These are phyloP conservation scores for Tetragonia tetragonoides DNA, from an alignment of 148 eudicot genomes.

Conservation along the genomic window DNA sequence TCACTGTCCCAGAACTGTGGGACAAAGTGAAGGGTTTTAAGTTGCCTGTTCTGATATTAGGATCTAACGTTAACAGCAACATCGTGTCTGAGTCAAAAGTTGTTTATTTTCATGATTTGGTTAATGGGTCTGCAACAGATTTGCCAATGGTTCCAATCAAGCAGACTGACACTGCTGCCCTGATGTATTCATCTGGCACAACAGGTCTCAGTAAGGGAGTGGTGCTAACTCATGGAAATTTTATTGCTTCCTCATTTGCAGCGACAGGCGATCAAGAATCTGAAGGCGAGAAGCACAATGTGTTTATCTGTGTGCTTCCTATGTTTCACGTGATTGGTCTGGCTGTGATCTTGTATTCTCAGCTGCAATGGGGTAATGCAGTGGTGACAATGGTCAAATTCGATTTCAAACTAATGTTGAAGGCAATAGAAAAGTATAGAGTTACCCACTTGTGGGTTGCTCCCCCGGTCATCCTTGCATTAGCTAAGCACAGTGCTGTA, in stretches of 20 bases:
- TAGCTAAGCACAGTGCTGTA: constrained; percentile 57
- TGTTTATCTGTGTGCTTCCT: constrained; percentile 58
- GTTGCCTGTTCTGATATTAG: constrained; percentile 49
- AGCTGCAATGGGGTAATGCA: constrained; percentile 59
- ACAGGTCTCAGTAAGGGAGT: constrained; percentile 76
- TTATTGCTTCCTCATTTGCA: constrained; percentile 55
- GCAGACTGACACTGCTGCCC: constrained; percentile 52
- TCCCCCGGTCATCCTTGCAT: constrained; percentile 65
- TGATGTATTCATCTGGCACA: constrained; percentile 75
- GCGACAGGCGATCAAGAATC: constrained; percentile 44
- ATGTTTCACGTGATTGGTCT: constrained; percentile 87
- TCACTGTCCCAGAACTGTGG: constrained; percentile 52
- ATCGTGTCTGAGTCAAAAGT: constrained; percentile 19
- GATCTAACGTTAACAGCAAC: constrained; percentile 1
- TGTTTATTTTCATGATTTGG: constrained; percentile 41
- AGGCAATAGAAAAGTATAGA: constrained; percentile 50
- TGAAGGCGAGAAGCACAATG: constrained; percentile 46
- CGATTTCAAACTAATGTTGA: constrained; percentile 60
- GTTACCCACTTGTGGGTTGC: constrained; percentile 70
- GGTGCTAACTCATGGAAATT: constrained; percentile 60
- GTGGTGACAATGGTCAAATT: constrained; percentile 54
- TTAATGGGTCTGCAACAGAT: constrained; percentile 36
- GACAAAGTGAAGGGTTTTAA: constrained; percentile 44
- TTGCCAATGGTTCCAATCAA: constrained; percentile 30
- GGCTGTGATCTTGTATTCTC: constrained; percentile 44